A percentile compares a stretch with the other conserved stretches of the same genome.
These are phyloP conservation scores for Zygoascus ofunaensis DNA, from an alignment of 805 yeast species.

Conservation along the genomic window DNA sequence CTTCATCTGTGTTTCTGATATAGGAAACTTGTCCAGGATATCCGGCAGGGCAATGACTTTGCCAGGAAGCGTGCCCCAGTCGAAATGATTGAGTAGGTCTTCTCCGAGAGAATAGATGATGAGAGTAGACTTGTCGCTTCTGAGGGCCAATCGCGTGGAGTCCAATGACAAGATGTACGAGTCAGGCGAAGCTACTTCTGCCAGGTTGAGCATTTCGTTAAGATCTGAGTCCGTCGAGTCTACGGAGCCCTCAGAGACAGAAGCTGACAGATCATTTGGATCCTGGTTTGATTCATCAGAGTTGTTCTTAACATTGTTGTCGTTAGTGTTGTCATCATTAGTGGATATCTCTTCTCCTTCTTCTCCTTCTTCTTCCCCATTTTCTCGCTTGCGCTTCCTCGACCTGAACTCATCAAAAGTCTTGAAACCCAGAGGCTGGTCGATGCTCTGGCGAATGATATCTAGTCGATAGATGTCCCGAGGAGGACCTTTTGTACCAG, in stretches of 20 bases:
- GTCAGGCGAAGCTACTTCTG: background rate
- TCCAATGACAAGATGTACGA: background rate
- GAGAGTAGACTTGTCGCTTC: background rate
- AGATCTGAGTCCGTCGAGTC: background rate
- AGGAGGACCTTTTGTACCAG: background rate
- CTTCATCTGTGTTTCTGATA: background rate
- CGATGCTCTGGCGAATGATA: background rate
- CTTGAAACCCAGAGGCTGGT: conserved; percentile 1
- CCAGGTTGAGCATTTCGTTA: background rate
- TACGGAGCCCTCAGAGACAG: background rate
- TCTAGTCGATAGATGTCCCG: background rate
- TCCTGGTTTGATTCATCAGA: too few species aligned
- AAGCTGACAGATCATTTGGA: too few species aligned
- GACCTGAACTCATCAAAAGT: background rate
- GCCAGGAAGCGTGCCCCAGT: background rate
- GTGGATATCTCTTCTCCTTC: conserved; percentile 1
- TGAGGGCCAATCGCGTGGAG: background rate
- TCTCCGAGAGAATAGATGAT: background rate
- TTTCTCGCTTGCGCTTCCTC: background rate
- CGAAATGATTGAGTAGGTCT: background rate
- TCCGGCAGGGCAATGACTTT: background rate
- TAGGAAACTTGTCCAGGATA: background rate
- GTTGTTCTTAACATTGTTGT: conserved; percentile 6
- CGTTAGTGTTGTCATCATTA: conserved; percentile 7
- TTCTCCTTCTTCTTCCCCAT: conserved; percentile 1